Base-by-base conservation (phyloP, 2,329 filamentous ascomycete genomes). In the Teratosphaeria nubilosa region DNA sequence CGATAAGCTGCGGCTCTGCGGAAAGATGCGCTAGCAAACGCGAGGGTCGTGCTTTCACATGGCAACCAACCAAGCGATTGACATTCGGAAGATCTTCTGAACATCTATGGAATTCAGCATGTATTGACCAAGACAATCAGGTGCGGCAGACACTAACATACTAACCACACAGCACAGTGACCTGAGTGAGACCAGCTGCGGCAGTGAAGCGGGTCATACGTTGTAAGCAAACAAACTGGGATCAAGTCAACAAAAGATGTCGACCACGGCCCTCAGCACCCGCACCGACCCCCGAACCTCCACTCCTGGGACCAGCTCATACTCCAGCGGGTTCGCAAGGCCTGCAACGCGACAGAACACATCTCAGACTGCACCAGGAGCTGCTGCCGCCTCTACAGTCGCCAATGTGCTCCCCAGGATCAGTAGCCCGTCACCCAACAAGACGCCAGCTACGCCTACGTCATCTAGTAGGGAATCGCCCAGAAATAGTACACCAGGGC, bases 401-500 rank as follows among this genome's bases (percentile, higher is more conserved):
- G 6, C n/a, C 41, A 48, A 11, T 22, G 53, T 41, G 13, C 51
- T 64, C 1, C 59, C 62, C 3, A 59, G 58, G 32, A 60, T 64
- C 48, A 62, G 27, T 30, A 30, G 56, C 25, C 31, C 62, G 14
- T 63, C 59, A 5, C 61, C 61, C 25, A 34, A 53, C 13, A 63
- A 56, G 51, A 59, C 61, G 16, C 56, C 62, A 14, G 56, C 58
- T n/a, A 60, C 62, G 50, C 60, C 59, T 34, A n/a, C 58, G n/a
- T 66, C 62, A 24, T 59, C 64, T 5, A 59, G 64, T 20, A 34
- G 14, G 10, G 30, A 34, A 16, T 34, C 20, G 24, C 34, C 30
- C 16, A 45, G 37, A 22, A 50, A 61, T 25, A 62, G 61, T 9
- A 68, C 68, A 7, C 69, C 76, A 3, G 91, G 92, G 57, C 90